Conservation (phyloP, 305 asterid species). For the Solanum hybrid region DNA sequence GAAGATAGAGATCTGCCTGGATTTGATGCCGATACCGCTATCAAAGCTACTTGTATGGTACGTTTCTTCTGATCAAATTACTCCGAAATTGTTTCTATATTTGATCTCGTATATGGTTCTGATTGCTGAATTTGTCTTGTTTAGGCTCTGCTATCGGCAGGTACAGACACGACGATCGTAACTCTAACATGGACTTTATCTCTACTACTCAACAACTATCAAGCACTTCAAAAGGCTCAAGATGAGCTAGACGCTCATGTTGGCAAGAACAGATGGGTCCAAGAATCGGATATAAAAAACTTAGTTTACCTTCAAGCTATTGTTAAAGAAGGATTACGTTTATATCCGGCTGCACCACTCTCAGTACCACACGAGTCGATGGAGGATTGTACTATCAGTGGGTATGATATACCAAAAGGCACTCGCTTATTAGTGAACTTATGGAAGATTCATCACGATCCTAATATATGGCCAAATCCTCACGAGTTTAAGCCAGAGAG, state of each 20-base stretch:
- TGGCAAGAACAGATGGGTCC: constrained; percentile 18
- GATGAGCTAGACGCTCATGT: constrained; percentile 25
- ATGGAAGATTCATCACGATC: constrained; percentile 39
- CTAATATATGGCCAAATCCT: constrained; percentile 28
- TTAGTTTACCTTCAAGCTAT: constrained; percentile 31
- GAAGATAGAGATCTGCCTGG: background rate
- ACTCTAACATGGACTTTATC: constrained; percentile 31
- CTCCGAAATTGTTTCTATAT: background rate
- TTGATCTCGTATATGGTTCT: background rate
- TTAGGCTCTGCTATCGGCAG: constrained; percentile 21
- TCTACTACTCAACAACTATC: constrained; percentile 26
- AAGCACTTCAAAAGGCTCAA: constrained; percentile 12
- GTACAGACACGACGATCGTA: constrained; percentile 18
- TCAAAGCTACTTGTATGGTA: constrained; percentile 44
- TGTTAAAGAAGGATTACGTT: constrained; percentile 30
- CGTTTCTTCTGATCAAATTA: background rate
- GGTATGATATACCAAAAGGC: constrained; percentile 19
- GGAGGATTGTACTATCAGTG: constrained; percentile 13
- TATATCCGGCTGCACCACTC: constrained; percentile 25
- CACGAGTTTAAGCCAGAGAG: constrained; percentile 36
- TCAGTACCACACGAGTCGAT: constrained; percentile 13
- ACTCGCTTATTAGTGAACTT: constrained; percentile 26
- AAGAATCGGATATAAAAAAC: constrained; percentile 21
- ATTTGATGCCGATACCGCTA: constrained; percentile 22
- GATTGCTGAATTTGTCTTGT: background rate